Conservation (phyloP, 805 yeast species). For the Teunomyces lycoperdinae region DNA sequence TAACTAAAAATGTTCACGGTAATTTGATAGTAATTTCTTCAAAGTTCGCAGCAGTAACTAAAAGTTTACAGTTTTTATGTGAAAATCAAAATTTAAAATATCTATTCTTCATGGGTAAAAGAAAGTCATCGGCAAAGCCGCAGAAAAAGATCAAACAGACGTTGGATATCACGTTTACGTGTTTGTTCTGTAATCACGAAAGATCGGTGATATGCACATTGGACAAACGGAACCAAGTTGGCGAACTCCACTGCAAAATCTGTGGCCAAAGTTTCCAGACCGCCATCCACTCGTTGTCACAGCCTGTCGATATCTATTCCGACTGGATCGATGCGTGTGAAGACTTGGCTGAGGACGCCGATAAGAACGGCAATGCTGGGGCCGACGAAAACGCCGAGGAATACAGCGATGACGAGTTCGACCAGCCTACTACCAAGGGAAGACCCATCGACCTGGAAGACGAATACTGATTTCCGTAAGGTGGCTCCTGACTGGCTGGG, state of each 20-base stretch:
- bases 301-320: slow-evolving; percentile 91
- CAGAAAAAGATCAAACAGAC: slow-evolving; percentile 71
- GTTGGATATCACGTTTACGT: slow-evolving; percentile 79
- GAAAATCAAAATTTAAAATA: no score
- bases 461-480: slow-evolving; percentile 16
- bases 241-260: slow-evolving; percentile 82
- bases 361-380: slow-evolving; percentile 20
- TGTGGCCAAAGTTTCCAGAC: slow-evolving; percentile 95
- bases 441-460: slow-evolving; percentile 28
- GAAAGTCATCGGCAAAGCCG: slow-evolving; percentile 84
- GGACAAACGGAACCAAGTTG: slow-evolving; percentile 83
- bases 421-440: slow-evolving; percentile 12
- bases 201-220: slow-evolving; percentile 82
- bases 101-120: slow-evolving; percentile 55
- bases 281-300: slow-evolving; percentile 76
- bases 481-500: not conserved
- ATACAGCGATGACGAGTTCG: slow-evolving; percentile 36
- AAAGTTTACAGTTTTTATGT: no score
- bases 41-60: no score
- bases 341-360: slow-evolving; percentile 71
- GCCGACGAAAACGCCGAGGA: slow-evolving; percentile 24
- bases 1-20: no score
- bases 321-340: slow-evolving; percentile 99
- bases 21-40: not conserved
- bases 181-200: slow-evolving; percentile 95